These are phyloP conservation scores for Gynochthodes officinalis DNA, from an alignment of 257 asterid genomes.

Conservation along the genomic window DNA sequence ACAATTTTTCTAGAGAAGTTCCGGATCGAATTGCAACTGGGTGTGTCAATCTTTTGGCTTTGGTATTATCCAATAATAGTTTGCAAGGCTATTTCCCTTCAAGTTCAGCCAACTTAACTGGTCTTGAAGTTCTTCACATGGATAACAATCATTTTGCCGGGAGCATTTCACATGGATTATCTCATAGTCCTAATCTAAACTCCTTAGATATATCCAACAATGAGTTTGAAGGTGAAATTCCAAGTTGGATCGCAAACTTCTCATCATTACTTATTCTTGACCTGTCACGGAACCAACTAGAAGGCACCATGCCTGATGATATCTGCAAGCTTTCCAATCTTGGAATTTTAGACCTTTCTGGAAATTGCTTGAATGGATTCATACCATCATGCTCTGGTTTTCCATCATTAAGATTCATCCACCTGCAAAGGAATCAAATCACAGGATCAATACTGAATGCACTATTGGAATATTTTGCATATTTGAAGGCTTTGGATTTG, in stretches of 20 bases:
- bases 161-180: no score
- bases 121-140: no score
- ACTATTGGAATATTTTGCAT: neutral
- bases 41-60: no score
- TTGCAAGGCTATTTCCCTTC: no score
- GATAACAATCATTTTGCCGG: no score
- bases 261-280: neutral
- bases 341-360: neutral
- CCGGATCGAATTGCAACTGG: neutral
- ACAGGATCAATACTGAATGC: slow-evolving; percentile 2
- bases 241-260: neutral
- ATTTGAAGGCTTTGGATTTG: neutral
- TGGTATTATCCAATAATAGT: no score
- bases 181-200: no score
- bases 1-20: neutral
- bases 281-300: neutral
- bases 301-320: neutral
- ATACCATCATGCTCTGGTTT: neutral
- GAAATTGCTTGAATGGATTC: neutral
- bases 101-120: no score
- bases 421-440: neutral
- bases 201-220: no score
- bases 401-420: neutral
- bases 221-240: neutral
- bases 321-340: neutral